phyloP scores from a whole-genome alignment of 176 grass and related monocot species.

The Cenchrus purpureus region DNA sequence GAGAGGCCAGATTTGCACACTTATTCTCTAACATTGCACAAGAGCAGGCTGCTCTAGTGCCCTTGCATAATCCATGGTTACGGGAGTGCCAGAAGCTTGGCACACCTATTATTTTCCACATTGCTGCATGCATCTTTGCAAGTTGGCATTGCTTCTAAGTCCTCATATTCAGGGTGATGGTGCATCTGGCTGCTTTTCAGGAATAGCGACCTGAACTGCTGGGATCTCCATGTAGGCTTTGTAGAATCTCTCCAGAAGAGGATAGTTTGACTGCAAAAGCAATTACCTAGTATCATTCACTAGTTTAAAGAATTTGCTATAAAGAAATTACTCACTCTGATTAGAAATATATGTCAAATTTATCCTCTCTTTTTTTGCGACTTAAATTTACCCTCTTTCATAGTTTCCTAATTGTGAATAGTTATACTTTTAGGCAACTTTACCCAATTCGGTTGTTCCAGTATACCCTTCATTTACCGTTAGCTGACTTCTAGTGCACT shows the following conservation, averaged over 20 bases:
- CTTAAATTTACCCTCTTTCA: too few relatives aligned
- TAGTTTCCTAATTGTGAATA: too few relatives aligned
- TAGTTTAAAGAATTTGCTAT: background rate
- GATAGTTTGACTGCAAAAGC: slow-evolving; percentile 65
- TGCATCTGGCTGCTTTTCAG: slow-evolving; percentile 72
- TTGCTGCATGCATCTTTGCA: background rate
- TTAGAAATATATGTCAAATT: too few relatives aligned
- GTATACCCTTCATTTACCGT: too few relatives aligned
- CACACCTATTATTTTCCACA: background rate
- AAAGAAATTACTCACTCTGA: background rate
- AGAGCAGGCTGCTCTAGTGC: background rate
- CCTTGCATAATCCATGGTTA: background rate
- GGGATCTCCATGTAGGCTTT: slow-evolving; percentile 61
- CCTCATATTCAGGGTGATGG: background rate
- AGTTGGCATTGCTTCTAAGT: background rate
- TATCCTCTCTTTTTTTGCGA: too few relatives aligned
- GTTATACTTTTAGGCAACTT: too few relatives aligned
- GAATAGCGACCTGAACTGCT: slow-evolving; percentile 51
- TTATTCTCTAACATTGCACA: background rate
- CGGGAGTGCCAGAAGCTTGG: background rate
- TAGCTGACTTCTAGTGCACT: too few relatives aligned
- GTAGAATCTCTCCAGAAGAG: slow-evolving; percentile 58
- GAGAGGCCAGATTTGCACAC: background rate
- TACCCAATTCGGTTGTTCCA: too few relatives aligned
- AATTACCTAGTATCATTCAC: too few relatives aligned